Conservation (phyloP, 192 early-diverging fungal species). For the Entomortierella parvispora region DNA sequence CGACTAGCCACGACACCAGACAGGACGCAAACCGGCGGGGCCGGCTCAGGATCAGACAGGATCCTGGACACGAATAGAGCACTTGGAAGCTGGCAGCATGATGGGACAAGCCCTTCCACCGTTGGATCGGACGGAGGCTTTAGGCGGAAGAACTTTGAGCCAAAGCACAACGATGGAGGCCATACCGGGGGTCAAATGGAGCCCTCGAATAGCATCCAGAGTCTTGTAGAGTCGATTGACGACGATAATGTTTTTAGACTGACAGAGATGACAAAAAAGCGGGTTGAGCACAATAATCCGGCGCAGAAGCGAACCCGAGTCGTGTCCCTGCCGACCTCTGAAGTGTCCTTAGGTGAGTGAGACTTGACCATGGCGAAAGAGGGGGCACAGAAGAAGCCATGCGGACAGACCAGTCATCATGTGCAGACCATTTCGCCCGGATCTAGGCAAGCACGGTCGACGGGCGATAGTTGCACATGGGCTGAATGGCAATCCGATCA, state of each 20-base stretch:
- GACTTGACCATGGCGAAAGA: too few species aligned
- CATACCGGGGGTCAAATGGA: slow-evolving; percentile 19
- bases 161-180: background rate
- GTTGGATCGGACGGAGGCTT: slow-evolving; percentile 17
- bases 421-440: too few species aligned
- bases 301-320: slow-evolving; percentile 42
- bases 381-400: background rate
- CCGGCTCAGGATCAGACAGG: slow-evolving; percentile 10
- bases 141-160: slow-evolving; percentile 31
- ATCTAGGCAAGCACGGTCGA: background rate
- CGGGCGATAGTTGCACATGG: background rate
- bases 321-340: slow-evolving; percentile 30
- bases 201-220: slow-evolving; percentile 44
- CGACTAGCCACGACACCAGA: slow-evolving; percentile 13
- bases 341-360: slow-evolving; percentile 21
- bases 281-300: slow-evolving; percentile 48
- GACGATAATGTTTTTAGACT: slow-evolving; percentile 47
- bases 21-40: background rate
- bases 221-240: slow-evolving; percentile 45
- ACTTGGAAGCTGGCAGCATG: slow-evolving; percentile 18
- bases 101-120: background rate
- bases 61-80: slow-evolving; percentile 18
- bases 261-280: slow-evolving; percentile 51
- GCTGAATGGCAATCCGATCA: background rate
- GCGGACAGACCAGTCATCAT: background rate